Base-by-base conservation (phyloP, 345 rosid species). In the Syzygium aromaticum region DNA sequence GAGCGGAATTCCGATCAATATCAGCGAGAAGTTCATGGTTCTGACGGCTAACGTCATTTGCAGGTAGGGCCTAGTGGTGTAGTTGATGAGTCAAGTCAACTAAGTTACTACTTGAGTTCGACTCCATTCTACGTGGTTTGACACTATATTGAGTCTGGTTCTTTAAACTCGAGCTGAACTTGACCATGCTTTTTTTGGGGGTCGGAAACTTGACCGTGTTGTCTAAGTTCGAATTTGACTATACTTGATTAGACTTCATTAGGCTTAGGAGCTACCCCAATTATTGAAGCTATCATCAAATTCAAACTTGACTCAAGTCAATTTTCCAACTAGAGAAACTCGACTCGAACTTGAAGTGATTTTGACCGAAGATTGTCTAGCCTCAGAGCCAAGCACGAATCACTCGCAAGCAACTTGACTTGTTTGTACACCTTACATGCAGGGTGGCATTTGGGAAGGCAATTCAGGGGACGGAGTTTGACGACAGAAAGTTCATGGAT, bases 371-470 rank as follows among this genome's bases (percentile, higher is more conserved):
- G 73, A 5, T 5, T 61, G 19, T 61, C 73, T n/a, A 61, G 33
- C 73, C 33, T 13, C 17, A n/a, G 6, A 61, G 73, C 73, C 73
- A n/a, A 61, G 33, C 73, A n/a, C 14, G 33, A 59, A 61, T 27
- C 9, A 16, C 33, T 61, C 67, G 0, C 67, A n/a, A 27, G 67
- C 2, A 61, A 12, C 46, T n/a, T 11, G 33, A 61, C 73, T n/a
- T 61, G 17, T 61, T 61, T 27, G 33, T 8, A n/a, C 33, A 6
- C 73, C 33, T n/a, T 61, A n/a, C 33, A 61, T 86, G 51, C 49
- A 78, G 87, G 87, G 67, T 86, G 40, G 89, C 89, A 43, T 90
- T 89, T 17, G 93, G 94, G 38, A 84, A 85, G 86, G 86, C 77
- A 38, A 90, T 88, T 25, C 86, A 88, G 54, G 91, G 84, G 28